phyloP scores from a whole-genome alignment of 257 asterid genomes.

The Salvia splendens region DNA sequence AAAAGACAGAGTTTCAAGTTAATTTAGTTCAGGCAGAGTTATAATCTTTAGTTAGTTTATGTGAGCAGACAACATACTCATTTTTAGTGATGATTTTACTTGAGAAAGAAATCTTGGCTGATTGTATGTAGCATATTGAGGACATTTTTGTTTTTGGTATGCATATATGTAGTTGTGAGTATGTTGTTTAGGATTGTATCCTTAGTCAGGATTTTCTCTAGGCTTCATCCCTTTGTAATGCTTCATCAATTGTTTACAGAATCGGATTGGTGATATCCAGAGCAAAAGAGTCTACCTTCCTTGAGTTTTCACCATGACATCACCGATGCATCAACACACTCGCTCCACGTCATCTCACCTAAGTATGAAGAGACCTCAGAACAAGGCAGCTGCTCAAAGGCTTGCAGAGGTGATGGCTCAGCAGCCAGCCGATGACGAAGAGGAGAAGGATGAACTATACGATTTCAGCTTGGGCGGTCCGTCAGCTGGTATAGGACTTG shows the following conservation, averaged over 20 bases:
- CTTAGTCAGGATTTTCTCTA: too few species aligned
- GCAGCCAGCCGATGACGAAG: conserved; percentile 70
- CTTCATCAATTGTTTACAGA: conserved; percentile 15
- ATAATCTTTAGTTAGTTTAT: background rate
- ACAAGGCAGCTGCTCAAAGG: conserved; percentile 88
- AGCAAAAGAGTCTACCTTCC: background rate
- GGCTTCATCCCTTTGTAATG: too few species aligned
- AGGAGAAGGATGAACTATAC: conserved; percentile 61
- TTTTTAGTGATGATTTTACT: background rate
- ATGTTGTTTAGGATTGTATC: too few species aligned
- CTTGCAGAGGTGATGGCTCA: conserved; percentile 86
- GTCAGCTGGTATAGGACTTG: conserved; percentile 72
- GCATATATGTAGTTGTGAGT: background rate
- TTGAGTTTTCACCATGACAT: conserved; percentile 32
- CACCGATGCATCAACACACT: conserved; percentile 51
- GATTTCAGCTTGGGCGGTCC: conserved; percentile 42
- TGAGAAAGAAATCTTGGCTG: too few species aligned
- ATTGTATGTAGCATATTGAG: background rate
- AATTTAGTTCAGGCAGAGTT: too few species aligned
- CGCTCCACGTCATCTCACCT: conserved; percentile 56
- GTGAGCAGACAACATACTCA: background rate
- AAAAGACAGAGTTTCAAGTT: too few species aligned
- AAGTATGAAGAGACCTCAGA: conserved; percentile 59
- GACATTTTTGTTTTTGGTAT: background rate
- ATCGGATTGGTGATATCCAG: conserved; percentile 2